Evolutionary conservation across 352 stramenopile species (phyloP).

Genomic region (Phytophthora sansomeana): DNA sequence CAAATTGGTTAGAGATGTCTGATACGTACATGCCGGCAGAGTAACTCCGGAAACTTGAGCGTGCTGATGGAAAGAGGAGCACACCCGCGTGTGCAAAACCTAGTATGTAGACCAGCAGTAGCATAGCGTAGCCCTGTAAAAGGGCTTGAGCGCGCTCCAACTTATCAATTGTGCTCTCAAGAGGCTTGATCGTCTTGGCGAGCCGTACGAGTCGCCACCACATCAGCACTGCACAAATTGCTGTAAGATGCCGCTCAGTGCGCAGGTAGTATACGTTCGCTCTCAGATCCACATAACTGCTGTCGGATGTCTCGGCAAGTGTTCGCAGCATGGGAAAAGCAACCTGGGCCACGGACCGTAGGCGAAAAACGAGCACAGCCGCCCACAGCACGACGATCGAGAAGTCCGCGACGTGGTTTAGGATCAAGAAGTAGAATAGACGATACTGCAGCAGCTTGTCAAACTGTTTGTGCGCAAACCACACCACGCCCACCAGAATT

Average conservation of each 20-base stretch:
- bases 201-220: slow-evolving; percentile 68
- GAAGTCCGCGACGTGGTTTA: slow-evolving; percentile 61
- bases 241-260: slow-evolving; percentile 46
- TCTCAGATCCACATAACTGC: slow-evolving; percentile 48
- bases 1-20: too few species aligned
- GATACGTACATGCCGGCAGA: slow-evolving; percentile 57
- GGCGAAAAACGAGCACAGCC: slow-evolving; percentile 40
- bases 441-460: slow-evolving; percentile 65
- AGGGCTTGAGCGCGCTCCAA: slow-evolving; percentile 51
- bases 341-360: slow-evolving; percentile 39
- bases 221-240: slow-evolving; percentile 57
- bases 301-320: slow-evolving; percentile 38
- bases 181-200: slow-evolving; percentile 48
- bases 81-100: slow-evolving; percentile 53
- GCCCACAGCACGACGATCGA: slow-evolving; percentile 55
- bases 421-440: slow-evolving; percentile 69
- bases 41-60: slow-evolving; percentile 48
- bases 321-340: slow-evolving; percentile 50
- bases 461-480: slow-evolving; percentile 57
- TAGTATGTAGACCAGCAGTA: slow-evolving; percentile 57
- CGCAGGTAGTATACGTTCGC: slow-evolving; percentile 37
- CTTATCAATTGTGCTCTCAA: slow-evolving; percentile 54
- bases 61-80: slow-evolving; percentile 50
- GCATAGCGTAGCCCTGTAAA: slow-evolving; percentile 44
- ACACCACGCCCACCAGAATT: slow-evolving; percentile 48